Evolutionary conservation across 805 yeast genomes (phyloP).

Genomic region (Metschnikowia henanensis): DNA sequence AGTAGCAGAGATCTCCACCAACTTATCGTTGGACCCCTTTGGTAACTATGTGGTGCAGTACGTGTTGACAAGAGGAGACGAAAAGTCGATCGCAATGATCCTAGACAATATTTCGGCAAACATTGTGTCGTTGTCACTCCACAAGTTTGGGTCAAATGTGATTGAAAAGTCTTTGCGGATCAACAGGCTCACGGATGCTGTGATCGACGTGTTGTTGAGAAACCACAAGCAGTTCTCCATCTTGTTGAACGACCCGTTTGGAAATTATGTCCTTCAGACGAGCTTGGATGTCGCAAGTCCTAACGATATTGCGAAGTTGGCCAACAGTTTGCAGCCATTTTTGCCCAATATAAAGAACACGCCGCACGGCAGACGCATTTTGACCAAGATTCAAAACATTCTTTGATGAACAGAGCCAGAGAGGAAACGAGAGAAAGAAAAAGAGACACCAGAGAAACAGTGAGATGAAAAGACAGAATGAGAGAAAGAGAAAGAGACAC

Average conservation of each 20-base stretch:
- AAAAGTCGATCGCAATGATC: slow-evolving; percentile 30
- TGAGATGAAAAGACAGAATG: too few relatives aligned
- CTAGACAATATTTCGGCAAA: slow-evolving; percentile 37
- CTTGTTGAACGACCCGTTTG: slow-evolving; percentile 56
- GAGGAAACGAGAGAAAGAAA: too few relatives aligned
- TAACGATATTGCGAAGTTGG: slow-evolving; percentile 52
- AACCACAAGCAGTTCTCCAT: slow-evolving; percentile 36
- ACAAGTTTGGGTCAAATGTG: slow-evolving; percentile 61
- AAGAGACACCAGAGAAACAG: too few relatives aligned
- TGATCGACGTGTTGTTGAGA: slow-evolving; percentile 44
- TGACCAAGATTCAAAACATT: slow-evolving; percentile 54
- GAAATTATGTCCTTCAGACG: slow-evolving; percentile 60
- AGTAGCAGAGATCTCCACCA: slow-evolving; percentile 67
- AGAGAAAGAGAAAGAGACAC: too few relatives aligned
- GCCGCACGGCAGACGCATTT: slow-evolving; percentile 94
- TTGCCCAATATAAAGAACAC: slow-evolving; percentile 80
- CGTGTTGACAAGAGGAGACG: slow-evolving; percentile 58
- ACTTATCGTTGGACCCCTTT: slow-evolving; percentile 84
- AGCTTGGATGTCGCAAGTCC: slow-evolving; percentile 55
- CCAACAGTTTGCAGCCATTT: slow-evolving; percentile 66
- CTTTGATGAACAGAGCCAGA: too few relatives aligned
- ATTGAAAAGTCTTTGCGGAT: slow-evolving; percentile 56
- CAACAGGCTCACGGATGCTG: slow-evolving; percentile 43
- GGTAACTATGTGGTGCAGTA: slow-evolving; percentile 98
- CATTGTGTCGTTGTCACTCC: slow-evolving; percentile 49